Percentiles rank a stretch among this genome's conserved stretches.
Evolutionary conservation across 805 yeast genomes (phyloP).

Genomic region (Suhomyces kilbournensis): DNA sequence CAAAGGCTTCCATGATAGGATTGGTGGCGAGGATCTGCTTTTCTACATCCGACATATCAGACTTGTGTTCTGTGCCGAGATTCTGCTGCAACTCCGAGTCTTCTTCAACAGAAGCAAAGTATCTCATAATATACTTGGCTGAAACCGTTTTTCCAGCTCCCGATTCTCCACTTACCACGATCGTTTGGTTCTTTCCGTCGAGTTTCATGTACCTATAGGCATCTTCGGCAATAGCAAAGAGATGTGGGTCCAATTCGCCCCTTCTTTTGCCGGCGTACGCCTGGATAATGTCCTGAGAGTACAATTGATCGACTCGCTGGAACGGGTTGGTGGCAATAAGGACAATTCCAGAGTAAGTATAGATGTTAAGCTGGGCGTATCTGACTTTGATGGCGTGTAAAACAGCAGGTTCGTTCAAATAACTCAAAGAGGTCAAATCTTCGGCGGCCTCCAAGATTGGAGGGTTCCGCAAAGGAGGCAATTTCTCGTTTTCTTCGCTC

Average conservation of each 20-base stretch:
- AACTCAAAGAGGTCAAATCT: conserved; percentile 88
- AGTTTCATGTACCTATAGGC: conserved; percentile 93
- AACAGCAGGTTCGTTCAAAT: conserved; percentile 94
- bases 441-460: conserved; percentile 90
- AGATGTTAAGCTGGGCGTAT: conserved; percentile 84
- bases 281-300: conserved; percentile 89
- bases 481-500: conserved; percentile 51
- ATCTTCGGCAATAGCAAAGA: conserved; percentile 96
- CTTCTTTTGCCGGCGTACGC: conserved; percentile 90
- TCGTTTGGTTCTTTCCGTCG: conserved; percentile 84
- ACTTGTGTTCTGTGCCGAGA: conserved; percentile 34
- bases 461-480: conserved; percentile 87
- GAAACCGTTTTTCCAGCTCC: conserved; percentile 99
- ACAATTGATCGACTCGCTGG: conserved; percentile 85
- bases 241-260: conserved; percentile 95
- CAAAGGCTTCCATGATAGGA: conserved; percentile 97
- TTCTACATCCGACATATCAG: conserved; percentile 86
- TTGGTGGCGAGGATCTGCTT: conserved; percentile 93
- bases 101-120: conserved; percentile 88
- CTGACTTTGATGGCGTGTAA: conserved; percentile 88
- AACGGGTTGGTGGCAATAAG: conserved; percentile 95
- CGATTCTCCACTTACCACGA: conserved; percentile 95
- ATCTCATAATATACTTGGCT: conserved; percentile 96
- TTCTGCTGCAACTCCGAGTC: conserved; percentile 31
- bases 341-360: conserved; percentile 95